Evolutionary conservation across 2,329 filamentous ascomycete genomes (phyloP), one percentile per base, ranked within the genome.

Genomic region (Arthrinium phaeospermum): DNA sequence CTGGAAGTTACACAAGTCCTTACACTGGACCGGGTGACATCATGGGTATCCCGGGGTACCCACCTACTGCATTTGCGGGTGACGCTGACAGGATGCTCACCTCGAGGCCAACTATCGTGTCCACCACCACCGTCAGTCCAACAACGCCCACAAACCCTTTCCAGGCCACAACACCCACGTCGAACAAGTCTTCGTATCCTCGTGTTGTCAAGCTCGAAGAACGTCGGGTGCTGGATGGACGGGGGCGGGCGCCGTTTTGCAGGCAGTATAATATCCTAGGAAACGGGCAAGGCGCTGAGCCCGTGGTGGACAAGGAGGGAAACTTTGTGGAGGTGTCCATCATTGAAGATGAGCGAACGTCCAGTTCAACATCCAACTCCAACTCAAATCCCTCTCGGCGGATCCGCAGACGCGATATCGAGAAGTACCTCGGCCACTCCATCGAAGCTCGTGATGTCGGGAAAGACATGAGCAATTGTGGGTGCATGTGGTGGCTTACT

Each of bases 181-280:
- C 57, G 19, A 64, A 64, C 22, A 64, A 64, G 57, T 64, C 57
- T 81, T 71, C 69, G 0, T 90, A 89, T 72, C 88, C 89, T 2
- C 84, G 84, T 34, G 84, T 88, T 12, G 80, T 90, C 72, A 90
- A 90, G 76, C 80, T 91, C 57, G 82, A 88, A 70, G 89, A 91
- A 78, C 85, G 87, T 19, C 88, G 88, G 22, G 79, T 85, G 24
- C 71, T 78, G 8, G 77, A 75, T 27, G 72, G 79, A 12, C 76
- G 80, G 22, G 77, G 81, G 1, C 76, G 80, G 1, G 75, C 80
- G 19, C 83, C 88, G 0, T 83, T 77, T 44, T 90, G 88, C 72
- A 83, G 83, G 5, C 87, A 90, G 75, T 84, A 87, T 44, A 79
- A 84, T 72, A 84, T 91, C 14, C 75, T 79, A 22, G 77, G 80